These are phyloP conservation scores for Penicillium hordei DNA, from an alignment of 2,329 filamentous ascomycete genomes.

Conservation along the genomic window DNA sequence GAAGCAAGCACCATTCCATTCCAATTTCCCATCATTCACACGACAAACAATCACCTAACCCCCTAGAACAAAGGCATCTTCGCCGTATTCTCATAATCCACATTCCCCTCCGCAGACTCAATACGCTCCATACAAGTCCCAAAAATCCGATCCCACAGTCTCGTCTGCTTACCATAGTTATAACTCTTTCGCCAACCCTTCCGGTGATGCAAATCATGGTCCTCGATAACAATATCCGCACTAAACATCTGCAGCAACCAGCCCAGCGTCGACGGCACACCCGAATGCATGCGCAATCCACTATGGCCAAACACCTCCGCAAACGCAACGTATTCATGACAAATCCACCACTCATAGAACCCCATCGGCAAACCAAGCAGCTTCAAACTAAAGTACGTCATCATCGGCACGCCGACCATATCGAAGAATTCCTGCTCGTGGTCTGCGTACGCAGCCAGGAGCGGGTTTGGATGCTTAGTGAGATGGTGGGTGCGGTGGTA, in stretches of 20 bases:
- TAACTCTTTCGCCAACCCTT: conserved; percentile 42
- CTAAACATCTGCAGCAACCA: conserved; percentile 38
- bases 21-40: background rate
- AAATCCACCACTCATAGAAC: conserved; percentile 52
- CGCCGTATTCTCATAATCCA: conserved; percentile 35
- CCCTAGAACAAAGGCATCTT: conserved; percentile 33
- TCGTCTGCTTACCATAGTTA: conserved; percentile 39
- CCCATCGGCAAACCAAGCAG: conserved; percentile 44
- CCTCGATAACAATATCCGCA: conserved; percentile 46
- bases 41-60: background rate
- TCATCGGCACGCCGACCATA: conserved; percentile 43
- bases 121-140: conserved; percentile 40
- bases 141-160: conserved; percentile 41
- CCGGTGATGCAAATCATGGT: conserved; percentile 45
- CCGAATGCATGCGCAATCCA: conserved; percentile 36
- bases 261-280: conserved; percentile 37
- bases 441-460: conserved; percentile 46
- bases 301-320: conserved; percentile 25
- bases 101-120: conserved; percentile 34
- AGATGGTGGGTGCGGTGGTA: conserved; percentile 50
- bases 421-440: conserved; percentile 47
- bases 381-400: conserved; percentile 41
- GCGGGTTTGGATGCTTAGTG: conserved; percentile 48
- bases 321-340: conserved; percentile 48
- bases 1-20: background rate